Evolutionary conservation across 495 filamentous ascomycete genomes (phyloP), one percentile per base, ranked within the genome.

Genomic region (Lindgomyces ingoldianus): DNA sequence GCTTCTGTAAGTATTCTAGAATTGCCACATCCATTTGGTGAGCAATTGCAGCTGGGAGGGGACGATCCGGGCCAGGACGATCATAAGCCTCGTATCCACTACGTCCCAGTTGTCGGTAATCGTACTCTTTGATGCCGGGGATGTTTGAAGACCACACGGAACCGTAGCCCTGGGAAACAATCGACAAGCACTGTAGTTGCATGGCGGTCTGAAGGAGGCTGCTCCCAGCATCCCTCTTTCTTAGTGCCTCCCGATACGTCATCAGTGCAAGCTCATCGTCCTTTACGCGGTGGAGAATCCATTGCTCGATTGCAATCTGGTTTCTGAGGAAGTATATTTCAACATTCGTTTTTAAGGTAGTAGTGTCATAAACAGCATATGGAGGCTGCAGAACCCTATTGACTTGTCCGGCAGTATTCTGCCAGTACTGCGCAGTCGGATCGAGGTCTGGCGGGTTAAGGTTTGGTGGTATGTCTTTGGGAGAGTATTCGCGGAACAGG

Each of bases 131-230:
- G 44, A 72, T 57, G 0, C 55, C 66, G 12, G 56, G 52, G n/a
- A 69, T 57, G 42, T 69, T 53, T 3, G 33, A 19, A 4, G 59
- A 61, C 47, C 24, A 14, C 2, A 69, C 49, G 3, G 59, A 51
- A 19, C 66, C 70, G 48, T 66, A 72, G 26, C 70, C 70, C 52
- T 72, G 70, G 4, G 62, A 69, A 36, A 69, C 57, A 19, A 69
- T 24, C 1, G 70, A 65, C n/a, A 62, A 26, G 22, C 60, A 62
- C 24, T 63, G 57, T 19, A 72, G 25, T 41, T 59, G 36, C 39
- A 72, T 30, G 21, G 58, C 69, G 10, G 57, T 14, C 12, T 53
- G n/a, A 18, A 72, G 42, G 4, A 72, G 66, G 16, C 51, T 18
- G 26, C 57, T 63, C 2, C 57, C 54, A 12, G 22, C n/a, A n/a